Evolutionary conservation across 768 basidiomycete genomes (phyloP), one percentile per base, ranked within the genome.

Genomic region (Pisolithus orientalis): DNA sequence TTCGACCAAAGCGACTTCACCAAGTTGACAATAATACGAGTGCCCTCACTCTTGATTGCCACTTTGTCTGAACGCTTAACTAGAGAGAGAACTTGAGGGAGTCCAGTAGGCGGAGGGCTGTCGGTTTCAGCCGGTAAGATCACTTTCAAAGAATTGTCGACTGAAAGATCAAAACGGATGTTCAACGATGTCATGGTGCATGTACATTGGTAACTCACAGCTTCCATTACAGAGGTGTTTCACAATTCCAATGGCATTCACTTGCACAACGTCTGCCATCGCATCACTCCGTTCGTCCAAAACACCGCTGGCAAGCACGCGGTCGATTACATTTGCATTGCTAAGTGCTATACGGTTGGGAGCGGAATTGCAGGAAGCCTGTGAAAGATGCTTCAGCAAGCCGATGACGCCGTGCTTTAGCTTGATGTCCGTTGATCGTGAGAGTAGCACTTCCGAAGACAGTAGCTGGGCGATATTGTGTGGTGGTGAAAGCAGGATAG

Each of bases 351-450:
- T 68, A 29, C 84, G 82, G 54, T 91, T 88, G 2, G 68, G 59
- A 28, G 75, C 64, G 34, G 85, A 78, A 42, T 80, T 77, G n/a
- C 75, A 68, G 21, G 80, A 75, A 37, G 84, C 75, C 63, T 87
- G 86, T 2, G 91, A 82, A 2, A 99, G 74, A 64, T 97, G 89
- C 65, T 92, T 90, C 39, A 97, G 75, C 37, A 98, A 72, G 27
- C 91, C 91, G 25, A 95, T 74, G 52, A 90, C 80, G 14, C 90
- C 92, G 61, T 97, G 94, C 65, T 94, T 91, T 55, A 94, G 74
- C 65, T 93, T 90, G 64, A 90, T 75, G 62, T 91, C 87, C 8
- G 78, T 75, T 38, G 69, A 64, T 14, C 75, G 71, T 10, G 75
- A 75, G 39, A 90, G 75, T n/a, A 84, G 67, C 51, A 71, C 68